Evolutionary conservation across 2,329 filamentous ascomycete genomes (phyloP).

Genomic region (Pestalotiopsis sp.): DNA sequence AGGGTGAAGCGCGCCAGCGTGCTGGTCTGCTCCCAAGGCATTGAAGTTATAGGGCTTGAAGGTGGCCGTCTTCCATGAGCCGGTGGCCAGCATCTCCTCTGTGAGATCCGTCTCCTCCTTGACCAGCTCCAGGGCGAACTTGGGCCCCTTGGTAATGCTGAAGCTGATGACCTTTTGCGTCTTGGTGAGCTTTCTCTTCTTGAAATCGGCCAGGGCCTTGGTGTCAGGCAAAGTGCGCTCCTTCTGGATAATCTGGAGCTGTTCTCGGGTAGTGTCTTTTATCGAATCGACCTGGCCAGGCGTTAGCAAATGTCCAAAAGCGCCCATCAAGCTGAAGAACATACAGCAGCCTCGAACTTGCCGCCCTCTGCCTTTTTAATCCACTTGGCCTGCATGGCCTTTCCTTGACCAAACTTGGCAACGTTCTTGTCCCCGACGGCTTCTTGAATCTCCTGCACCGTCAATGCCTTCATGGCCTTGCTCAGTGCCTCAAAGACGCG

Average conservation of each 20-base stretch:
- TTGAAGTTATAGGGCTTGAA: slow-evolving; percentile 74
- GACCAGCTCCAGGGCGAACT: slow-evolving; percentile 85
- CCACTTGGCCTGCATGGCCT: slow-evolving; percentile 85
- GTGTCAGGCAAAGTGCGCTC: slow-evolving; percentile 70
- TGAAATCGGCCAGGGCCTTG: slow-evolving; percentile 80
- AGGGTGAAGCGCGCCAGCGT: slow-evolving; percentile 65
- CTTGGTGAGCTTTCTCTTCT: slow-evolving; percentile 88
- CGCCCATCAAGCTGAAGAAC: background rate
- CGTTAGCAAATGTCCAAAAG: slow-evolving; percentile 13
- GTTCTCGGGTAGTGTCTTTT: slow-evolving; percentile 76
- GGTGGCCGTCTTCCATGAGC: slow-evolving; percentile 87
- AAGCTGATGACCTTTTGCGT: slow-evolving; percentile 86
- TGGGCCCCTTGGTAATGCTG: slow-evolving; percentile 80
- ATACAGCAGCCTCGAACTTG: slow-evolving; percentile 49
- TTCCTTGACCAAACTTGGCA: slow-evolving; percentile 86
- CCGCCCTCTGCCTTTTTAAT: slow-evolving; percentile 64
- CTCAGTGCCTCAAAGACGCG: slow-evolving; percentile 78
- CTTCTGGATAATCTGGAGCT: slow-evolving; percentile 73
- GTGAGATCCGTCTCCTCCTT: slow-evolving; percentile 97
- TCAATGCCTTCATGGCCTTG: slow-evolving; percentile 76
- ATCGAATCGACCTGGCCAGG: slow-evolving; percentile 67
- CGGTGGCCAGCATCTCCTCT: slow-evolving; percentile 84
- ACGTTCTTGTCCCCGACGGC: slow-evolving; percentile 73
- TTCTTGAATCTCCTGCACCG: slow-evolving; percentile 73
- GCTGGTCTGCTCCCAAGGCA: slow-evolving; percentile 62